phyloP scores from a whole-genome alignment of 1,284 basidiomycete genomes.

The Veloporphyrellus conicus region DNA sequence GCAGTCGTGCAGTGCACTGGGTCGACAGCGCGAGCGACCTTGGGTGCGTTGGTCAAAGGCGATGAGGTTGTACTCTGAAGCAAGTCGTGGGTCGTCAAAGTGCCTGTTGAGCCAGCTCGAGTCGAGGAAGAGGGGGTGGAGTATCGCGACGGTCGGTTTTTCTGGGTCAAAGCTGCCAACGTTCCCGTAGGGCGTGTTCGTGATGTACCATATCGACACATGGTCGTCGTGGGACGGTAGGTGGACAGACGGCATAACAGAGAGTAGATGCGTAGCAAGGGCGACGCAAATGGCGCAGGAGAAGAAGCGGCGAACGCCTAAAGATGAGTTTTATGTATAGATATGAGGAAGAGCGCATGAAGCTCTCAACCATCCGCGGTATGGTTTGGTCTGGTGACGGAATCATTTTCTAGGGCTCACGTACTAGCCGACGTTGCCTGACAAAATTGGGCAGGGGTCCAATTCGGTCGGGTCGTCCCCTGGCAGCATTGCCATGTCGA shows the following conservation, averaged over 20 bases:
- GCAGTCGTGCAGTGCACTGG: conserved; percentile 56
- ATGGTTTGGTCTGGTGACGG: conserved; percentile 16
- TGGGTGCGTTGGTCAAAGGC: conserved; percentile 67
- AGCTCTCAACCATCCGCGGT: conserved; percentile 12
- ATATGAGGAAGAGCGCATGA: conserved; percentile 14
- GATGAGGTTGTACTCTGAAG: conserved; percentile 58
- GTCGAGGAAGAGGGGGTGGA: conserved; percentile 66
- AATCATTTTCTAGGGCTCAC: conserved; percentile 10
- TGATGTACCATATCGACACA: conserved; percentile 65
- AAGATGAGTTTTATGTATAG: conserved; percentile 15
- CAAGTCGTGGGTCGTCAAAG: conserved; percentile 61
- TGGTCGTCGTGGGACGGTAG: conserved; percentile 59
- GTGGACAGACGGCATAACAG: conserved; percentile 66
- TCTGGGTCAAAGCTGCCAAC: conserved; percentile 62
- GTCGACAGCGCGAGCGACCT: conserved; percentile 56
- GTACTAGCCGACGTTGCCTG: conserved; percentile 29
- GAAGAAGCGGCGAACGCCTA: conserved; percentile 2
- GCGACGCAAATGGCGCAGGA: conserved; percentile 5
- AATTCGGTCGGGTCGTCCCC: neutral
- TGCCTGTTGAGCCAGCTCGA: conserved; percentile 64
- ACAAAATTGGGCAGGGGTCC: conserved; percentile 16
- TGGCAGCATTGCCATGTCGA: neutral
- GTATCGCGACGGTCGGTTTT: conserved; percentile 60
- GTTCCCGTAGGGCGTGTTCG: conserved; percentile 50
- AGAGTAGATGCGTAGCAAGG: conserved; percentile 1